These are phyloP conservation scores for Crithidia brevicula DNA, from an alignment of 208 protist species.

Conservation along the genomic window DNA sequence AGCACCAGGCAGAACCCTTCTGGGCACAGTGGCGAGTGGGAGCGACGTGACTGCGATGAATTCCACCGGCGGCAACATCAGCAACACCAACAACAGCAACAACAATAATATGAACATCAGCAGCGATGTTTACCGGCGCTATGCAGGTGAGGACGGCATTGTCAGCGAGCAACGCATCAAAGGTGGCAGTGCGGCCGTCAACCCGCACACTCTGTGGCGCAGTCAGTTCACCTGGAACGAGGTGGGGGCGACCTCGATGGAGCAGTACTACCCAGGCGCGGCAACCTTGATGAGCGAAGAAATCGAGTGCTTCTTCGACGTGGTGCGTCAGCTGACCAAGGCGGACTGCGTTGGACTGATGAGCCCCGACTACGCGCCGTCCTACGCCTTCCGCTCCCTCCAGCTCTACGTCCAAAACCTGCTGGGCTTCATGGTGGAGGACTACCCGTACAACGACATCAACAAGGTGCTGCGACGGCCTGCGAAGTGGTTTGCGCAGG, in stretches of 20 bases:
- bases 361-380: conserved; percentile 50
- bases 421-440: conserved; percentile 80
- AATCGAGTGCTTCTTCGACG: conserved; percentile 63
- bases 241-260: conserved; percentile 70
- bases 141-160: conserved; percentile 66
- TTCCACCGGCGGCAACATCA: neutral
- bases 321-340: conserved; percentile 59
- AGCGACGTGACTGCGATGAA: neutral
- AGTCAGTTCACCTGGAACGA: conserved; percentile 81
- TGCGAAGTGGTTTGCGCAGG: conserved; percentile 83
- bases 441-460: conserved; percentile 87
- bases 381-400: conserved; percentile 75
- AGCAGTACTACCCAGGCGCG: conserved; percentile 88
- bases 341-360: conserved; percentile 73
- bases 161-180: conserved; percentile 78
- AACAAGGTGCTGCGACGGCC: conserved; percentile 81
- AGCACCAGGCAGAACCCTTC: neutral
- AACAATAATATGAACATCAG: neutral
- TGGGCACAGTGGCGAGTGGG: conserved; percentile 3
- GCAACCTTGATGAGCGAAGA: conserved; percentile 74
- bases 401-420: conserved; percentile 85
- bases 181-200: conserved; percentile 30
- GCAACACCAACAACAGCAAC: neutral
- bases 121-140: conserved; percentile 53
- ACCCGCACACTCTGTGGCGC: conserved; percentile 53